Evolutionary conservation across 805 yeast species (phyloP), one percentile per base, ranked within the genome.

Genomic region (Cyberlindnera euphorbiae): DNA sequence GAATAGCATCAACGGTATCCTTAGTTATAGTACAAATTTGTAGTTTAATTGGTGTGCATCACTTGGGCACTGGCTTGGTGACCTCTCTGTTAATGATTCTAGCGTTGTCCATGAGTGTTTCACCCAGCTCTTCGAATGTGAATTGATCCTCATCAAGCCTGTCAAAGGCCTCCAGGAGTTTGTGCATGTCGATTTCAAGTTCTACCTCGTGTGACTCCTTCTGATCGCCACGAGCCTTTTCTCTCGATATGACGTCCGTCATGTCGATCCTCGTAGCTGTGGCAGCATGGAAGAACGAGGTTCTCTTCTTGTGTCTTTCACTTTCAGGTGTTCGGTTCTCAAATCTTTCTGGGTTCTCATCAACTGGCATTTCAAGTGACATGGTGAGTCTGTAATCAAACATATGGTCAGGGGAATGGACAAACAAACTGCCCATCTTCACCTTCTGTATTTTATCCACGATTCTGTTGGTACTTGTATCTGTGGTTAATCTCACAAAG

Each of bases 351-450:
- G 63, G 79, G 59, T 55, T 75, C 60, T 62, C 77, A 23, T 73
- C 70, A 17, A 75, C 73, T 1, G 96, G 96, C 41, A 79, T 56
- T 74, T 88, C 97, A 19, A 83, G 59, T 26, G 86, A 76, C 45
- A 89, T 62, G 6, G 94, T 79, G 25, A 88, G 63, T 48, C 95
- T 71, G 47, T 81, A 66, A 60, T 88, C 97, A 54, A 79, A 80
- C 59, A 78, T 68, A 22, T 83, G 75, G 45, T 83, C 80, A 4
- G 96, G 96, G 36, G 82, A 72, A 51, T 75, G 79, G 15, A 88
- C 66, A 50, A 75, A 71, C 38, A 89, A 58, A 53, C 82, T 87
- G 2, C 86, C 74, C n/a, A 87, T 62, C 36, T 90, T 69, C 47
- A 75, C 73, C 53, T 88, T 88, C 42, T 77, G 78, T 35, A 88